phyloP scores from a whole-genome alignment of 2,329 filamentous ascomycete genomes.

The Cordyceps javanica region DNA sequence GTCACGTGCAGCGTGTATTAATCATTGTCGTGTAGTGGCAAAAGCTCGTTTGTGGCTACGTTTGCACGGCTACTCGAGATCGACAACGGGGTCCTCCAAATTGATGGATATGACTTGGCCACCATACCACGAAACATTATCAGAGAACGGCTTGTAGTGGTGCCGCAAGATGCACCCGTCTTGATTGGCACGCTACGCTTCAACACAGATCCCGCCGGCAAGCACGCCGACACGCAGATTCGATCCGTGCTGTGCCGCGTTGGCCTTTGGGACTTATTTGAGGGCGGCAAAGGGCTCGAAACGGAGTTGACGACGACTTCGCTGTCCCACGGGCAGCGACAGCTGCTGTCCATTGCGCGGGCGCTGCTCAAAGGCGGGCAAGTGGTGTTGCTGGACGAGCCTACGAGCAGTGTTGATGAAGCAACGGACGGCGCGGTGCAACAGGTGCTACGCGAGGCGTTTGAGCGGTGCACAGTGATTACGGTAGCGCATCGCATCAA shows the following conservation, averaged over 20 bases:
- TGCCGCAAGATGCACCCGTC: constrained; percentile 48
- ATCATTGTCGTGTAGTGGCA: constrained; percentile 20
- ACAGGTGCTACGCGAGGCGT: not conserved
- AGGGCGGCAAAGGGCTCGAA: constrained; percentile 32
- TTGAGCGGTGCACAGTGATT: constrained; percentile 3
- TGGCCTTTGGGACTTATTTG: constrained; percentile 35
- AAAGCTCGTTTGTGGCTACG: constrained; percentile 32
- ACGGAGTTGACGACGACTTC: constrained; percentile 23
- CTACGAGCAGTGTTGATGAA: constrained; percentile 8
- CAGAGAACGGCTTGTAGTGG: constrained; percentile 30
- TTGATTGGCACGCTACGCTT: constrained; percentile 40
- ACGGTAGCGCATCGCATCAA: constrained; percentile 10
- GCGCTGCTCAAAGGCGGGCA: constrained; percentile 29
- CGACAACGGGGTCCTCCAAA: constrained; percentile 32
- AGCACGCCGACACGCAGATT: constrained; percentile 34
- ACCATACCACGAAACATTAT: constrained; percentile 19
- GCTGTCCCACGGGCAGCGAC: constrained; percentile 37
- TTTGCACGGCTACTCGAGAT: constrained; percentile 43
- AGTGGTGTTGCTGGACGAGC: constrained; percentile 30
- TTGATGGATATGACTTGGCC: constrained; percentile 37
- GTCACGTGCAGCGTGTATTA: not conserved
- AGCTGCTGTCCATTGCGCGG: constrained; percentile 35
- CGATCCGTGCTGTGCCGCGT: constrained; percentile 38
- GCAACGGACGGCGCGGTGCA: not conserved
- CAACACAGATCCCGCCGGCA: constrained; percentile 40